These are phyloP conservation scores for Blastobotrys serpentis DNA, from an alignment of 1,139 yeast genomes.

Conservation along the genomic window DNA sequence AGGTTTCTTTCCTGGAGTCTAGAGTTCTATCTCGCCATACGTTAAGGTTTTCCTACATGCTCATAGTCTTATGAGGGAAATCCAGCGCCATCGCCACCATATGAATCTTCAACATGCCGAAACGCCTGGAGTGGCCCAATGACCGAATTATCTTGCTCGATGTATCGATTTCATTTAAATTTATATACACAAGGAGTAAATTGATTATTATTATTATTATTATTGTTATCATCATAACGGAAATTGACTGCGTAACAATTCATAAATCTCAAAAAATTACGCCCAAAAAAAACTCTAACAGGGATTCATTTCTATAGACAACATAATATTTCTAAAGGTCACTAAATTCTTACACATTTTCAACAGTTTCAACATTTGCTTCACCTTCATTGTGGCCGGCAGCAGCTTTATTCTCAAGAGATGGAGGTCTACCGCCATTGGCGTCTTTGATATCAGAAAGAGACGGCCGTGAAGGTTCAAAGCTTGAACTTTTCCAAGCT, in stretches of 20 bases:
- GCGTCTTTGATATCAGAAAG: constrained; percentile 31
- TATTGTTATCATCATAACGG: too few species aligned
- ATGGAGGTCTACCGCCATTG: constrained; percentile 19
- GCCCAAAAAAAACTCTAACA: too few species aligned
- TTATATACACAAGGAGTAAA: too few species aligned
- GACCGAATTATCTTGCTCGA: background rate
- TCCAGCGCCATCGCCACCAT: background rate
- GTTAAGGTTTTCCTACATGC: background rate
- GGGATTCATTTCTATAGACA: too few species aligned
- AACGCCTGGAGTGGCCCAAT: background rate
- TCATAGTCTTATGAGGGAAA: background rate
- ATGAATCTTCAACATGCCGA: background rate
- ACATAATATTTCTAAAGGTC: background rate
- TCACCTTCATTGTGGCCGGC: background rate
- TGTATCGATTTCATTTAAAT: background rate
- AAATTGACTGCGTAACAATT: too few species aligned
- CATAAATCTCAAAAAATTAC: too few species aligned
- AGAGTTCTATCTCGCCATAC: background rate
- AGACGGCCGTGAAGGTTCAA: constrained; percentile 30
- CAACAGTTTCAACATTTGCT: background rate
- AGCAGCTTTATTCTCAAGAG: background rate
- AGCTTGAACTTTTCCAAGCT: constrained; percentile 53
- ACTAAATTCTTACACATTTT: background rate
- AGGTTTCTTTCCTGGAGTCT: background rate
- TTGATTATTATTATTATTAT: too few species aligned